These are phyloP conservation scores for Cryptococcus sp. DNA, from an alignment of 1,284 basidiomycete genomes.

Conservation along the genomic window DNA sequence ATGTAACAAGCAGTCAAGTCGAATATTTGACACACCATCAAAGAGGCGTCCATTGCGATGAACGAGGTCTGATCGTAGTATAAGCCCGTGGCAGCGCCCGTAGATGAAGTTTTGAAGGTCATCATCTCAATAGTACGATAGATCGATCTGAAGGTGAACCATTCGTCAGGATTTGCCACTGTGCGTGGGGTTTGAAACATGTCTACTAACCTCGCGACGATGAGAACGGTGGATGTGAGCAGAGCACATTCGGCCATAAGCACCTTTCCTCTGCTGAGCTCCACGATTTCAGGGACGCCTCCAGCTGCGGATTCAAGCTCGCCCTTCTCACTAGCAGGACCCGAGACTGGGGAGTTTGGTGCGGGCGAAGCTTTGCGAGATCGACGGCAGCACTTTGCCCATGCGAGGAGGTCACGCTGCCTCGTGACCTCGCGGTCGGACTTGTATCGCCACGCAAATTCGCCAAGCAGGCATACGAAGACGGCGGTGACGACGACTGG, in stretches of 20 bases:
- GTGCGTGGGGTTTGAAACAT: too few relatives aligned
- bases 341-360: too few relatives aligned
- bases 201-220: constrained; percentile 3
- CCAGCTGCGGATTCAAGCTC: too few relatives aligned
- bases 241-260: neutral
- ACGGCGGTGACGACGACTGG: constrained; percentile 6
- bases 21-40: neutral
- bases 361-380: too few relatives aligned
- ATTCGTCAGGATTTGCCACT: too few relatives aligned
- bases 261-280: neutral
- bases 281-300: too few relatives aligned
- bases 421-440: neutral
- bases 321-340: too few relatives aligned
- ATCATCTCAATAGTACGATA: constrained; percentile 5
- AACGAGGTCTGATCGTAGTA: constrained; percentile 7
- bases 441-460: constrained; percentile 6
- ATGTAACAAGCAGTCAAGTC: too few relatives aligned
- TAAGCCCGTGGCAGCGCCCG: neutral
- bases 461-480: constrained; percentile 1
- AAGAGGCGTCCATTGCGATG: constrained; percentile 1
- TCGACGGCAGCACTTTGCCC: neutral
- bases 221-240: constrained; percentile 5
- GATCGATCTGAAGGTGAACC: neutral
- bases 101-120: neutral
- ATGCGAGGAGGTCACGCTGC: constrained; percentile 1